Evolutionary conservation across 1,139 yeast species (phyloP), one percentile per base, ranked within the genome.

Genomic region (Lodderomyces metapsilosis): DNA sequence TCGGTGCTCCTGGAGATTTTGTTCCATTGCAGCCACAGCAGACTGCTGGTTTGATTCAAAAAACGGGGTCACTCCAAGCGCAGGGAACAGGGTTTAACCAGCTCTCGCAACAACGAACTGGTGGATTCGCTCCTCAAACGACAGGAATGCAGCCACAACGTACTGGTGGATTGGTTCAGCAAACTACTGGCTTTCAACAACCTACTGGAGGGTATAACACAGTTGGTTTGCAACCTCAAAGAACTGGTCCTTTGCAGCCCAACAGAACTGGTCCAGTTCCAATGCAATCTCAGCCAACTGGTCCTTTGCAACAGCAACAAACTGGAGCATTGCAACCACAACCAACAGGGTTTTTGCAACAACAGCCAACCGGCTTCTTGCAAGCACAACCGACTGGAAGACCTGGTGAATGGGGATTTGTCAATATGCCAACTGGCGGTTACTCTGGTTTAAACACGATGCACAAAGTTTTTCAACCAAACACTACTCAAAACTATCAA

Each of bases 381-480:
- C 72, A 64, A 49, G 57, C 74, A 2, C 80, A 76, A 62, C 82
- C 82, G 5, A 78, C 94, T 0, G 94, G 92, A 6, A 74, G 71
- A 49, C 92, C 91, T 0, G 92, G 92, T 16, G 83, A 84, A 57
- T 84, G 92, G 94, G 91, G 92, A 1, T 82, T 84, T 64, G 84
- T 80, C 34, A 78, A 84, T 25, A 78, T 77, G 43, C 89, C 88
- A 12, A 80, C 86, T 0, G 84, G 84, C 32, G 88, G 87, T 2
- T 71, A 84, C 34, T 91, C 92, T 1, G 92, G 92, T 6, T 70
- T 85, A 52, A 85, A 81, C 49, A 82, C 84, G 41, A 79, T 86
- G 79, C 84, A 82, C 53, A 78, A 76, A 43, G 88, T 84, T 51
- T 83, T 86, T 59, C 80, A 88, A 71, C 96, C 97, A 0, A 37